These are phyloP conservation scores for Ricinus communis DNA, from an alignment of 345 rosid genomes.

Conservation along the genomic window DNA sequence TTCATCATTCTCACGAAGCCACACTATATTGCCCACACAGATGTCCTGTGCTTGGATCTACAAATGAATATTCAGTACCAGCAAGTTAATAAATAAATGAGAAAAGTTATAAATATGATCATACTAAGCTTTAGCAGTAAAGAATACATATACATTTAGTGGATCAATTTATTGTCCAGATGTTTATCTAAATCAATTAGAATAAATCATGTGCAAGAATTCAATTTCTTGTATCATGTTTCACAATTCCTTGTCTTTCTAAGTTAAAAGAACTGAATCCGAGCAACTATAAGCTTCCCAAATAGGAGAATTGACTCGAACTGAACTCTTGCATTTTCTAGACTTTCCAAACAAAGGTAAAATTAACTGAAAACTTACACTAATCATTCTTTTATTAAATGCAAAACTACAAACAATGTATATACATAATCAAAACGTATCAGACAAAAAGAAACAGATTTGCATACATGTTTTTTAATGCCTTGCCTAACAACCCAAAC, in stretches of 20 bases:
- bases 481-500: conserved; percentile 88
- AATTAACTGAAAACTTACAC: not conserved
- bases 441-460: not conserved
- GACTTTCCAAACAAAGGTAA: not conserved
- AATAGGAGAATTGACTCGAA: too few relatives aligned
- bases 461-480: conserved; percentile 71
- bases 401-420: not conserved
- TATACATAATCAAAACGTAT: not conserved
- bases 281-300: too few relatives aligned
- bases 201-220: too few relatives aligned
- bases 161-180: not conserved
- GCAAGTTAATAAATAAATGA: conserved; percentile 3
- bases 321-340: too few relatives aligned
- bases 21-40: conserved; percentile 81
- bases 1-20: conserved; percentile 99
- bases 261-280: too few relatives aligned
- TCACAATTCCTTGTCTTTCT: too few relatives aligned
- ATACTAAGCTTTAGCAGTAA: not conserved
- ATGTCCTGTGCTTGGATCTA: conserved; percentile 92
- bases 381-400: not conserved
- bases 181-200: not conserved
- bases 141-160: not conserved
- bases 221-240: too few relatives aligned
- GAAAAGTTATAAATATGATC: not conserved
- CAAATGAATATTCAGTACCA: conserved; percentile 21